These are phyloP conservation scores for Pseudogymnoascus pannorum DNA, from an alignment of 2,329 filamentous ascomycete genomes.

Conservation along the genomic window DNA sequence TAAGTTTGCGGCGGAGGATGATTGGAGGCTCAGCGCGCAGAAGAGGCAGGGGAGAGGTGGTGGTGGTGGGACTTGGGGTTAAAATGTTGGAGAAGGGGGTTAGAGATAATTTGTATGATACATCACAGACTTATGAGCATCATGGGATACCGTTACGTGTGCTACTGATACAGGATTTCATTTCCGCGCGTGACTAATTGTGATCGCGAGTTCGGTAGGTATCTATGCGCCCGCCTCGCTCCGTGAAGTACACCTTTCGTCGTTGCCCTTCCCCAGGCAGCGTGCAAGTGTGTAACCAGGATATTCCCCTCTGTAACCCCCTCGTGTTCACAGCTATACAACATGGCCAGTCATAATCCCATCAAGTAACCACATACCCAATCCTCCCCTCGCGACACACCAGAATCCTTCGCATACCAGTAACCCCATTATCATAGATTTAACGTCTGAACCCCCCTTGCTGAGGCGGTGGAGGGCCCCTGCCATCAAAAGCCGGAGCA, in stretches of 20 bases:
- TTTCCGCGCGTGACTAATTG: slow-evolving; percentile 8
- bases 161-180: slow-evolving; percentile 9
- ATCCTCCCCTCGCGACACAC: neutral
- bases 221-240: neutral
- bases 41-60: slow-evolving; percentile 75
- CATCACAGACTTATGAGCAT: slow-evolving; percentile 1
- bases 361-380: neutral
- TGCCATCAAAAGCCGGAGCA: slow-evolving; percentile 45
- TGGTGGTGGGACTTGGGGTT: slow-evolving; percentile 91
- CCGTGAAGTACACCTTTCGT: neutral
- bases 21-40: slow-evolving; percentile 90
- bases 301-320: neutral
- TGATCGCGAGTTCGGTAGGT: slow-evolving; percentile 1
- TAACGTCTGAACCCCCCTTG: neutral
- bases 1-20: slow-evolving; percentile 83
- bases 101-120: slow-evolving; percentile 2
- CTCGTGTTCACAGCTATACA: slow-evolving; percentile 1
- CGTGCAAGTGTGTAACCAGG: slow-evolving; percentile 3
- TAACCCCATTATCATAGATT: neutral
- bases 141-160: neutral
- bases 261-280: neutral
- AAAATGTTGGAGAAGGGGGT: neutral
- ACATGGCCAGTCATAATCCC: slow-evolving; percentile 4
- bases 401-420: neutral
- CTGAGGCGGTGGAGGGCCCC: slow-evolving; percentile 45